Percentiles rank a stretch among this genome's conserved stretches.
Evolutionary conservation across 768 basidiomycete species (phyloP).

Genomic region (Phaffia tasmanica): DNA sequence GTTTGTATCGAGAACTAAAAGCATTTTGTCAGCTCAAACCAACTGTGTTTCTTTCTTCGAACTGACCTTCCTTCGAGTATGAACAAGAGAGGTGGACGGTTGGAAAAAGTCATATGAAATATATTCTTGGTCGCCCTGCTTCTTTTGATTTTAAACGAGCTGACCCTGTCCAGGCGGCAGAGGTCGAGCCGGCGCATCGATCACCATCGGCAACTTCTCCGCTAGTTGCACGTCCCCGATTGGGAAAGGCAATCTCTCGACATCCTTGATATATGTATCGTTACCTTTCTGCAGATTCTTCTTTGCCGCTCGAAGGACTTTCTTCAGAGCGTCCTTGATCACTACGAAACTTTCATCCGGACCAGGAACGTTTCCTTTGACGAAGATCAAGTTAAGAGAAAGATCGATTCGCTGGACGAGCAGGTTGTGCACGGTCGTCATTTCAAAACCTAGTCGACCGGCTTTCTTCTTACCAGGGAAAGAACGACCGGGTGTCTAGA

Average conservation of each 20-base stretch:
- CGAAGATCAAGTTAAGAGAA: slow-evolving; percentile 72
- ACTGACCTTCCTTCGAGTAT: no score
- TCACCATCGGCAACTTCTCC: slow-evolving; percentile 26
- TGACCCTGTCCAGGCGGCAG: slow-evolving; percentile 6
- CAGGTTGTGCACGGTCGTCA: slow-evolving; percentile 76
- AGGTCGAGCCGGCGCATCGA: slow-evolving; percentile 21
- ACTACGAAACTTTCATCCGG: slow-evolving; percentile 76
- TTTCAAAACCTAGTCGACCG: slow-evolving; percentile 75
- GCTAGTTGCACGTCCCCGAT: slow-evolving; percentile 61
- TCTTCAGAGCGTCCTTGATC: slow-evolving; percentile 82
- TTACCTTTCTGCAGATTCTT: slow-evolving; percentile 52
- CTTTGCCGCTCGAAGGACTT: slow-evolving; percentile 50
- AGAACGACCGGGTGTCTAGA: slow-evolving; percentile 84
- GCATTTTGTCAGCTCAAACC: no score
- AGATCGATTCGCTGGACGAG: slow-evolving; percentile 79
- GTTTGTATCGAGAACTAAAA: no score
- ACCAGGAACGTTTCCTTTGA: slow-evolving; percentile 85
- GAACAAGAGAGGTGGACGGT: no score
- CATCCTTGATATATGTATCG: slow-evolving; percentile 42
- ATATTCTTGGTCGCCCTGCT: no score
- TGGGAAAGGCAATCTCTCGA: slow-evolving; percentile 80
- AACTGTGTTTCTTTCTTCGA: no score
- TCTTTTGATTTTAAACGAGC: background rate
- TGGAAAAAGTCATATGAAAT: no score
- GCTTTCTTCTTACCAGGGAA: slow-evolving; percentile 99